Conservation (phyloP, 2,329 filamentous ascomycete genomes). For the Coniochaeta sp. region DNA sequence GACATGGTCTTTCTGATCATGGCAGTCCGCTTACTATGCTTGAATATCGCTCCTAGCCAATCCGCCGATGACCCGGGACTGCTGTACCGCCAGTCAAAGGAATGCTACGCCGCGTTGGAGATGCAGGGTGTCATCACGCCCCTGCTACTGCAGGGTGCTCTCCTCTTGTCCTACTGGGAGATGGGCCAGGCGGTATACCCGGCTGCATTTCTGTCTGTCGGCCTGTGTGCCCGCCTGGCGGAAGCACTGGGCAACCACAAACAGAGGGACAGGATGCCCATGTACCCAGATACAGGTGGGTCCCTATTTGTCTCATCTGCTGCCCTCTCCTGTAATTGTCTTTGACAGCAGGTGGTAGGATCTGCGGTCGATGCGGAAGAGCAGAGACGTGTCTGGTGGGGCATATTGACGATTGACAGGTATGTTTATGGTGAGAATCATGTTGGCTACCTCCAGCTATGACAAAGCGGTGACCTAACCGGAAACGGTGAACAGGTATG, state of each 20-base stretch:
- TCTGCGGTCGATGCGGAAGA: slow-evolving; percentile 8
- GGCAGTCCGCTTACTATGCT: neutral
- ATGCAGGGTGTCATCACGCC: slow-evolving; percentile 4
- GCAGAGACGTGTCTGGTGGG: slow-evolving; percentile 8
- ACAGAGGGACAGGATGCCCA: neutral
- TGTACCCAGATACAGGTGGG: neutral
- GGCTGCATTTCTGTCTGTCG: slow-evolving; percentile 9
- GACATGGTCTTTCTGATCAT: slow-evolving; percentile 2
- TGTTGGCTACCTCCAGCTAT: neutral
- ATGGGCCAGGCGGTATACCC: slow-evolving; percentile 6
- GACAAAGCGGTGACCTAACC: neutral
- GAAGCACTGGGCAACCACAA: slow-evolving; percentile 7
- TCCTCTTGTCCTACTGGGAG: slow-evolving; percentile 8
- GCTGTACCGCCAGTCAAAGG: slow-evolving; percentile 6
- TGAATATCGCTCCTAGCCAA: neutral
- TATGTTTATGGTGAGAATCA: neutral
- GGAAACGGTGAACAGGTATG: neutral
- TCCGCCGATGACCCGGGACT: neutral
- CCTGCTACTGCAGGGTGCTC: slow-evolving; percentile 4
- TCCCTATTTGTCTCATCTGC: neutral
- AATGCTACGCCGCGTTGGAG: slow-evolving; percentile 4
- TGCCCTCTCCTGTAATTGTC: neutral
- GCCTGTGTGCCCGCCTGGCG: slow-evolving; percentile 6
- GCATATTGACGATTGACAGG: slow-evolving; percentile 7
- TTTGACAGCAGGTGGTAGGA: neutral